These are phyloP conservation scores for Pleurotus tuber-regium DNA, from an alignment of 768 basidiomycete genomes.

Conservation along the genomic window DNA sequence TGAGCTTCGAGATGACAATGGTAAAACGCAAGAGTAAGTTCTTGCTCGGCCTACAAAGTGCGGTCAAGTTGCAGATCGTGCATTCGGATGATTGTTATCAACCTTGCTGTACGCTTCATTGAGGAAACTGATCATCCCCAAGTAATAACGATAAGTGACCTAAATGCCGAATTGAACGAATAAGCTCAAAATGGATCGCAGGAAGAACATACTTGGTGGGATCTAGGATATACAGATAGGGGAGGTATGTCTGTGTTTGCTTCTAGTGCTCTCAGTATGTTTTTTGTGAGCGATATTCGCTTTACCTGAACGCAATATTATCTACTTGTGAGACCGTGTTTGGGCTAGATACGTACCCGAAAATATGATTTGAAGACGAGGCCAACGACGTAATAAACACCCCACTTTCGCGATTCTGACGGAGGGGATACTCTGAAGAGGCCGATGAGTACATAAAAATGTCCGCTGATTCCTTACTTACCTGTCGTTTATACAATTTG, in stretches of 20 bases:
- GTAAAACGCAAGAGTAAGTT: conserved; percentile 84
- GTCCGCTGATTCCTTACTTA: conserved; percentile 11
- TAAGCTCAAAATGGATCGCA: conserved; percentile 11
- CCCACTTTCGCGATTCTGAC: conserved; percentile 81
- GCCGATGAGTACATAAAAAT: conserved; percentile 2
- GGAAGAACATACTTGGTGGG: conserved; percentile 68
- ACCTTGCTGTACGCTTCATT: conserved; percentile 90
- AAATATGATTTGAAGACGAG: conserved; percentile 94
- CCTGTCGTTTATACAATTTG: conserved; percentile 81
- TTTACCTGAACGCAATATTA: conserved; percentile 60
- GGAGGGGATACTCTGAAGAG: conserved; percentile 58
- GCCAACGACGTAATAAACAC: conserved; percentile 89
- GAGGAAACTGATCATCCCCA: conserved; percentile 92
- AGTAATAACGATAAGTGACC: conserved; percentile 93
- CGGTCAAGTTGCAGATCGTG: background rate
- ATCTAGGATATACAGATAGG: conserved; percentile 69
- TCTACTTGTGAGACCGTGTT: too few species aligned
- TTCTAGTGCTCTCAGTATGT: conserved; percentile 84
- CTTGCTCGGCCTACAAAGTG: conserved; percentile 66
- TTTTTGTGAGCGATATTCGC: conserved; percentile 88
- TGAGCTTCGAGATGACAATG: conserved; percentile 70
- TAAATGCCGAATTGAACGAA: conserved; percentile 31
- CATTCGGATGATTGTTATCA: too few species aligned
- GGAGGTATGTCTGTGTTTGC: conserved; percentile 85
- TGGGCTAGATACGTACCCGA: conserved; percentile 73